phyloP scores from a whole-genome alignment of 768 basidiomycete genomes.

The Psilocybe cyanescens region DNA sequence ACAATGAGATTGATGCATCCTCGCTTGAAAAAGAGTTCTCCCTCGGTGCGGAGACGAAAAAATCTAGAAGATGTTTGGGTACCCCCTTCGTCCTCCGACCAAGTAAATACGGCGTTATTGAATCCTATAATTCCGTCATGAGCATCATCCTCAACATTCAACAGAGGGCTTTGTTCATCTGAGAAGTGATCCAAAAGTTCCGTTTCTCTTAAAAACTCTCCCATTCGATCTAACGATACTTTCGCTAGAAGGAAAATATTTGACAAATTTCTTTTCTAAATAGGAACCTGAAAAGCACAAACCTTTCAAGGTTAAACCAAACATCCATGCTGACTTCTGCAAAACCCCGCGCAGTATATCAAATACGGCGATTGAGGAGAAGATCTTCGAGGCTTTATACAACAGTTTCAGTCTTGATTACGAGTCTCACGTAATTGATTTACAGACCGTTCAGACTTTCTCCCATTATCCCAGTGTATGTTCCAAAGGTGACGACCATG shows the following conservation, averaged over 20 bases:
- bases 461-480: conserved; percentile 48
- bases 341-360: conserved; percentile 61
- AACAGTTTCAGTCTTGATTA: conserved; percentile 35
- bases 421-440: neutral
- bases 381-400: conserved; percentile 43
- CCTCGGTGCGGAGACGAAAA: conserved; percentile 54
- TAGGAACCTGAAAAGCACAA: neutral
- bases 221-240: conserved; percentile 64
- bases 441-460: conserved; percentile 25
- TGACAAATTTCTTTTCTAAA: too few relatives aligned
- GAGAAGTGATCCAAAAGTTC: conserved; percentile 48
- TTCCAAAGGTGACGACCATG: conserved; percentile 67
- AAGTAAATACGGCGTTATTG: conserved; percentile 53
- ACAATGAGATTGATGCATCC: conserved; percentile 58
- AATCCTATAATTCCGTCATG: conserved; percentile 37
- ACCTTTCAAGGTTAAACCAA: conserved; percentile 17
- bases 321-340: conserved; percentile 33
- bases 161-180: neutral
- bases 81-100: conserved; percentile 43
- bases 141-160: neutral
- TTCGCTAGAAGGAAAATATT: conserved; percentile 38
- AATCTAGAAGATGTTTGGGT: conserved; percentile 39
- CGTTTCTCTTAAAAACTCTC: conserved; percentile 45
- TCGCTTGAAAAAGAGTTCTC: conserved; percentile 56
- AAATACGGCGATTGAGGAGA: conserved; percentile 43